Evolutionary conservation across 306 rosid genomes (phyloP).

Genomic region (Cucurbita pepo): DNA sequence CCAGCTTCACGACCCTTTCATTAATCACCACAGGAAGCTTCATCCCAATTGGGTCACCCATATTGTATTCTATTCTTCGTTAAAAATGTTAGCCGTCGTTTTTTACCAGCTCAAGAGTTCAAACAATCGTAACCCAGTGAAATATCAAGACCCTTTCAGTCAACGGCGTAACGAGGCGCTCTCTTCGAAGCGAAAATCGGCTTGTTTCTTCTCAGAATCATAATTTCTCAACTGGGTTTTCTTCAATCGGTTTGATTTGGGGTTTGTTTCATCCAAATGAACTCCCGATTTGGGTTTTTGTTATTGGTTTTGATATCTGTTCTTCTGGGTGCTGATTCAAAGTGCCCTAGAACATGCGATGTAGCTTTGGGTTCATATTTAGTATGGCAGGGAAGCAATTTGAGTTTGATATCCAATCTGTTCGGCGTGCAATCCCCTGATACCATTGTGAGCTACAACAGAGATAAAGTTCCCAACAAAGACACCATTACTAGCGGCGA

Average conservation of each 20-base stretch:
- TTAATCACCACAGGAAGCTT: not conserved
- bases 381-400: not conserved
- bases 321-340: conserved; percentile 23
- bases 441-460: conserved; percentile 18
- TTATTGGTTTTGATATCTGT: conserved; percentile 13
- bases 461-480: not conserved
- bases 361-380: conserved; percentile 55
- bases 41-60: not conserved
- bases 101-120: not conserved
- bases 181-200: not conserved
- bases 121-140: not conserved
- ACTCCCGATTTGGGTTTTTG: conserved; percentile 8
- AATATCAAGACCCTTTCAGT: not conserved
- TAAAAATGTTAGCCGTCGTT: not conserved
- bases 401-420: not conserved
- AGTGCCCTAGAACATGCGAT: conserved; percentile 33
- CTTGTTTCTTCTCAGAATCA: not conserved
- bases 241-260: not conserved
- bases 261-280: conserved; percentile 22
- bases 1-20: not conserved
- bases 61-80: not conserved
- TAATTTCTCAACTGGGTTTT: conserved; percentile 8
- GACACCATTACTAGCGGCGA: rapidly evolving
- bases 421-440: conserved; percentile 3
- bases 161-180: not conserved